Evolutionary conservation across 1,284 basidiomycete genomes (phyloP), one percentile per base, ranked within the genome.

Genomic region (Polyporus tsugae): DNA sequence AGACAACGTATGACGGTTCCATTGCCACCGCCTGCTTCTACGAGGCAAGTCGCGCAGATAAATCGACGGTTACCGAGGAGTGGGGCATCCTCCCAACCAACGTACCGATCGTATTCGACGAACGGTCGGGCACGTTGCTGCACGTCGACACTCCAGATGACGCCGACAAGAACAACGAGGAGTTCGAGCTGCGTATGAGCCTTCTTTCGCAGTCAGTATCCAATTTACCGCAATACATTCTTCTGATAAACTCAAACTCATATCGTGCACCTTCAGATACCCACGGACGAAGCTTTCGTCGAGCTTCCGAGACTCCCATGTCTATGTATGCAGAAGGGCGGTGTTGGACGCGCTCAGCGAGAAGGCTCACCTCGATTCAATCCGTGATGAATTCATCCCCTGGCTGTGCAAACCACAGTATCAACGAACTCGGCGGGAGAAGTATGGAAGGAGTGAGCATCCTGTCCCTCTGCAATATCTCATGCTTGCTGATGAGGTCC

Each of bases 321-420:
- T 97, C 58, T 98, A 97, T 77, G 89, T 97, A 49, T 95, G 94
- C 80, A 88, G 89, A 72, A 87, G 88, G 68, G 85, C 89, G 13
- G 84, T 97, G 4, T 82, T 97, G n/a, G 91, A 95, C 70, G 83
- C 88, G 17, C 81, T 97, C 39, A 85, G 88, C 13, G 84, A 89
- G 72, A 93, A 93, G 74, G 80, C 81, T 10, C 86, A 89, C 71
- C 84, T 96, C 52, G 90, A 94, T 62, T 95, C 93, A 15, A 85
- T 97, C 68, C 84, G 91, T 64, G 93, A 96, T 78, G 95, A 97
- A 72, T 94, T 97, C 74, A 80, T 97, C 7, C 95, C 95, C 0
- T 97, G 95, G 94, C 78, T 97, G 57, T 92, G 94, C 81, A 95
- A 95, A 78, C 83, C 93, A 7, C 92, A 93, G 69, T 95, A 95